Conservation (phyloP, 2,329 filamentous ascomycete species). For the Escovopsis sp. region DNA sequence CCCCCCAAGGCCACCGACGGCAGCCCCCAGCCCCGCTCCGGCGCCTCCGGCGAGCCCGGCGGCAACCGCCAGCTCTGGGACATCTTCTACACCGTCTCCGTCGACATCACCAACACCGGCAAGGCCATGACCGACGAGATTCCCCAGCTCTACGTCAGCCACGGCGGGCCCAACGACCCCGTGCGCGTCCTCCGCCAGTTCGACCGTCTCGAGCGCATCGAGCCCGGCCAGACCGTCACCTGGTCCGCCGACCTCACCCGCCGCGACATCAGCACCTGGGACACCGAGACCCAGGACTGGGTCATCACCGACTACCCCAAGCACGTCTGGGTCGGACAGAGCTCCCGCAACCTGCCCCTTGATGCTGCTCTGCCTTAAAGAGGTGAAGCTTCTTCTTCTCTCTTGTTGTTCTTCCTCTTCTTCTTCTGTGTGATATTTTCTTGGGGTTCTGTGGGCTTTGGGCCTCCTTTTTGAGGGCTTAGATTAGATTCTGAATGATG, state of each 20-base stretch:
- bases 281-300: constrained; percentile 70
- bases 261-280: constrained; percentile 81
- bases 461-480: no score
- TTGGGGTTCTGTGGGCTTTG: no score
- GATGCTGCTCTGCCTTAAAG: constrained; percentile 8
- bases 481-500: no score
- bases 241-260: constrained; percentile 60
- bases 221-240: constrained; percentile 48
- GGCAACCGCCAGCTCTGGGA: constrained; percentile 55
- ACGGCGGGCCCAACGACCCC: constrained; percentile 64
- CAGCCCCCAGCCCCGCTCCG: constrained; percentile 38
- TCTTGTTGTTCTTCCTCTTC: no score
- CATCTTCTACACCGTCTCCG: constrained; percentile 50
- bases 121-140: constrained; percentile 51
- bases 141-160: constrained; percentile 63
- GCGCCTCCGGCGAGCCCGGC: constrained; percentile 40
- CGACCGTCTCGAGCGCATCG: constrained; percentile 54
- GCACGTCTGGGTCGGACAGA: constrained; percentile 39
- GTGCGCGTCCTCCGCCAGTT: constrained; percentile 60
- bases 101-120: constrained; percentile 60
- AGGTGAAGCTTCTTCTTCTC: no score
- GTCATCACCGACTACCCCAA: constrained; percentile 39
- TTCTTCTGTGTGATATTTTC: no score
- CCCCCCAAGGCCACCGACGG: constrained; percentile 42
- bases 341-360: constrained; percentile 39